Evolutionary conservation across 2,329 filamentous ascomycete genomes (phyloP).

Genomic region (Talaromyces atroroseus): DNA sequence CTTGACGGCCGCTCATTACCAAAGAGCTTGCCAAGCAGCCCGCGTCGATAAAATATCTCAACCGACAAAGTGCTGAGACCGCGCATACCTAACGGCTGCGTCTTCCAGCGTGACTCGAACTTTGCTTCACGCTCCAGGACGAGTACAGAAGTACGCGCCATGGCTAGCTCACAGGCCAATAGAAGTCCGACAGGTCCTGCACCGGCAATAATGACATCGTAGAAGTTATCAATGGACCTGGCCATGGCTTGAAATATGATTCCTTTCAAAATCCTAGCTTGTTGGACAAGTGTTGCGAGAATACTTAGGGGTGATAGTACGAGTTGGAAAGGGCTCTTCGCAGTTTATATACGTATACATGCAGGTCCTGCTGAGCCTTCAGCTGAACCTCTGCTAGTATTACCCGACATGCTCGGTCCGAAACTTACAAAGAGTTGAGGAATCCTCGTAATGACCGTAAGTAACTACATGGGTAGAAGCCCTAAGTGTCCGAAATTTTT

Average conservation of each 20-base stretch:
- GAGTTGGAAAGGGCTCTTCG: no score
- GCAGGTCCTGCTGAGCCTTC: no score
- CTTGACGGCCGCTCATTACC: conserved; percentile 10
- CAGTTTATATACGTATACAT: no score
- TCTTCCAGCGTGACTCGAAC: conserved; percentile 26
- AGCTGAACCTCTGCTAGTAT: no score
- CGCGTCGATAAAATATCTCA: conserved; percentile 36
- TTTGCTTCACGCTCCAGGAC: conserved; percentile 27
- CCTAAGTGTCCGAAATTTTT: neutral
- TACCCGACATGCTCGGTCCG: no score
- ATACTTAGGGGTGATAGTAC: no score
- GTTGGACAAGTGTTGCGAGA: no score
- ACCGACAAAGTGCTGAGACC: conserved; percentile 31
- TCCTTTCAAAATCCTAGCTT: no score
- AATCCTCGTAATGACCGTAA: neutral
- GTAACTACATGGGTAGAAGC: neutral
- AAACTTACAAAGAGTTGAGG: neutral
- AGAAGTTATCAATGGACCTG: conserved; percentile 20
- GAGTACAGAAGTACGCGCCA: conserved; percentile 30
- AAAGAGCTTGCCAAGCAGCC: conserved; percentile 28
- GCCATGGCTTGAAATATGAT: no score
- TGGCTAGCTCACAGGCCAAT: conserved; percentile 31
- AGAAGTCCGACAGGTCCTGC: conserved; percentile 16
- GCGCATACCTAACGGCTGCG: conserved; percentile 11
- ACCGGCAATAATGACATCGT: conserved; percentile 16